Base-by-base conservation (phyloP, 345 rosid species). In the Capsella bursapastoris region DNA sequence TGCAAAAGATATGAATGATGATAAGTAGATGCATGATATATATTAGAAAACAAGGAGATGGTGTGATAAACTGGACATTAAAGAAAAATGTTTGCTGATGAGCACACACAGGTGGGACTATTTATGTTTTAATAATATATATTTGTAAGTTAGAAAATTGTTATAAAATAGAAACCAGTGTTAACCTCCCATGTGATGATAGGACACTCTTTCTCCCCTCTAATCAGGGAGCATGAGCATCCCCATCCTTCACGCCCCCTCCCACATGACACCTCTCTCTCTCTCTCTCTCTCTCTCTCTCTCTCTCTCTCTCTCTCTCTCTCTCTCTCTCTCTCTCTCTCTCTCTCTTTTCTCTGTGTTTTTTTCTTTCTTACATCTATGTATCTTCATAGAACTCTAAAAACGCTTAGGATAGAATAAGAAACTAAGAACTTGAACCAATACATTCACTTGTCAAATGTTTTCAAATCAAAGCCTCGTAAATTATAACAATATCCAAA, bases 171-270 rank as follows among this genome's bases (percentile, higher is more conserved):
- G 49, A 68, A 66, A 58, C 40, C 11, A 59, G 55, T 8, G 62
- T 57, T 71, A 71, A 51, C 77, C 69, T 50, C 66, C 77, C 81
- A 77, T 77, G 81, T 66, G 81, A 71, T 77, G 81, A 77, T 43
- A 71, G 16, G 81, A 77, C 81, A 66, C 51, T 56, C 49, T 45
- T 71, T 57, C 25, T 6, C 57, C 70, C 68, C 44, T 71, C 77
- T 71, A 78, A 71, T 71, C 50, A 65, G 73, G 81, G 72, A 77
- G 81, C 80, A 77, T 56, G 72, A 77, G 81, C 80, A 70, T 56
- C 60, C 65, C 64, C 63, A 75, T 75, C 48, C 79, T 61, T 68
- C 75, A 69, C 58, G 75, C 74, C 51, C 68, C 40, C 68, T 71
- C 72, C 71, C 76, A 71, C 80, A 32, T 71, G 80, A 77, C 72